Evolutionary conservation across 2,329 filamentous ascomycete species (phyloP).

Genomic region (Colletotrichum tropicale): DNA sequence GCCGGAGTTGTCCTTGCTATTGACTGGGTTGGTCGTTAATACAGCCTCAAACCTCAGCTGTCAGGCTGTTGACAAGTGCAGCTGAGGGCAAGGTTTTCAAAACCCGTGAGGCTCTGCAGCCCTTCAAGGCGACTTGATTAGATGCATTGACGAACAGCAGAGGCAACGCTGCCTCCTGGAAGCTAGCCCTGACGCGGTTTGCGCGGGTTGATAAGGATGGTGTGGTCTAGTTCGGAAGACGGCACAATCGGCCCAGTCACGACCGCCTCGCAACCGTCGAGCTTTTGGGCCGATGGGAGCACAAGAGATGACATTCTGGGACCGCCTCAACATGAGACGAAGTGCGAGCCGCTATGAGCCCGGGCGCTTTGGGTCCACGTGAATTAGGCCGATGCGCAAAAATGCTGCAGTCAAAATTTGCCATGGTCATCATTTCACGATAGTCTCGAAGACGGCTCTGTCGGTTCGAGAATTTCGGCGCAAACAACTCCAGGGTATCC

Average conservation of each 20-base stretch:
- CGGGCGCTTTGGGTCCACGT: not conserved
- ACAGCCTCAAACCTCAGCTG: not conserved
- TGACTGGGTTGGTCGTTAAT: not conserved
- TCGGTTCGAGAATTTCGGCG: not conserved
- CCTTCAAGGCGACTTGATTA: not conserved
- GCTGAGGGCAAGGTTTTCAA: not conserved
- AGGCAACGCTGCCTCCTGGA: not conserved
- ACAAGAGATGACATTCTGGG: not conserved
- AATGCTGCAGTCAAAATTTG: not conserved
- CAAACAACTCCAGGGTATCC: not conserved
- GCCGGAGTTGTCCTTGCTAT: not conserved
- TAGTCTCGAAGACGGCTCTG: not conserved
- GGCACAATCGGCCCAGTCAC: not conserved
- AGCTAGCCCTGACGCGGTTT: not conserved
- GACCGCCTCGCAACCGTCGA: not conserved
- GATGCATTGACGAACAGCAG: not conserved
- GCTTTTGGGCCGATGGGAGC: not conserved
- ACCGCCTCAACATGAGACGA: conserved; percentile 3
- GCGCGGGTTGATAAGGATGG: not conserved
- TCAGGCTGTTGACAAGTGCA: not conserved
- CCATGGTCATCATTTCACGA: not conserved
- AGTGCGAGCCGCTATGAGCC: not conserved
- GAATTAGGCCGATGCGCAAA: not conserved
- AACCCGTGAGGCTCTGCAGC: not conserved
- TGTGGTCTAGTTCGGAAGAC: not conserved